Percentiles rank a stretch among this genome's conserved stretches.
Evolutionary conservation across 2,329 filamentous ascomycete species (phyloP).

Genomic region (Neonectria ditissima): DNA sequence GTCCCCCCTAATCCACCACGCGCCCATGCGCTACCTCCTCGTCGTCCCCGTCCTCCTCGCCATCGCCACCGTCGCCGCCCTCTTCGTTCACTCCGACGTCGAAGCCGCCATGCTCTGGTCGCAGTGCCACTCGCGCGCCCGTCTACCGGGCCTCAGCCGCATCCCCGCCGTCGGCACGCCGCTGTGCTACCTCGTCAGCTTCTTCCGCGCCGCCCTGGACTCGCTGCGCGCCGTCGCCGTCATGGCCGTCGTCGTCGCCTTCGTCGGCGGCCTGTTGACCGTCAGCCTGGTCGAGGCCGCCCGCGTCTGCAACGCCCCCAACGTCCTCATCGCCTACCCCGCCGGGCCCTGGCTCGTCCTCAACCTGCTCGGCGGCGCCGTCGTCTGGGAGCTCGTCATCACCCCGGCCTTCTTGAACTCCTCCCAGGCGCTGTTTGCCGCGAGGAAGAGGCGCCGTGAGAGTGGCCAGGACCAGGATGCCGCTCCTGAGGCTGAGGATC

Average conservation of each 20-base stretch:
- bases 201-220: conserved; percentile 59
- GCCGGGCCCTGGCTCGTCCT: conserved; percentile 61
- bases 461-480: conserved; percentile 35
- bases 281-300: conserved; percentile 63
- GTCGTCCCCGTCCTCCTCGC: conserved; percentile 62
- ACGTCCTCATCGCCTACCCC: conserved; percentile 52
- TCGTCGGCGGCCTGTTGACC: conserved; percentile 61
- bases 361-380: conserved; percentile 60
- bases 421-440: conserved; percentile 51
- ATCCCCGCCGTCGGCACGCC: conserved; percentile 60
- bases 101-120: conserved; percentile 65
- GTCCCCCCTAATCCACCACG: conserved; percentile 60
- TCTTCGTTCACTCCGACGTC: conserved; percentile 62
- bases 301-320: conserved; percentile 54
- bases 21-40: conserved; percentile 65
- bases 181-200: conserved; percentile 63
- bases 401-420: conserved; percentile 62
- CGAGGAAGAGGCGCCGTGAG: conserved; percentile 27
- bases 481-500: conserved; percentile 30
- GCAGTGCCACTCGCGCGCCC: conserved; percentile 63
- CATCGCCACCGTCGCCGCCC: conserved; percentile 53
- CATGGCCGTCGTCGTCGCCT: conserved; percentile 57
- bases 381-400: conserved; percentile 65
- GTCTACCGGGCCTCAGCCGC: conserved; percentile 58
- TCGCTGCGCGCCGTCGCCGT: conserved; percentile 55